Percentiles rank a stretch among this genome's conserved stretches.
Conservation (phyloP, 2,329 filamentous ascomycete genomes). For the Fusarium acutatum region DNA sequence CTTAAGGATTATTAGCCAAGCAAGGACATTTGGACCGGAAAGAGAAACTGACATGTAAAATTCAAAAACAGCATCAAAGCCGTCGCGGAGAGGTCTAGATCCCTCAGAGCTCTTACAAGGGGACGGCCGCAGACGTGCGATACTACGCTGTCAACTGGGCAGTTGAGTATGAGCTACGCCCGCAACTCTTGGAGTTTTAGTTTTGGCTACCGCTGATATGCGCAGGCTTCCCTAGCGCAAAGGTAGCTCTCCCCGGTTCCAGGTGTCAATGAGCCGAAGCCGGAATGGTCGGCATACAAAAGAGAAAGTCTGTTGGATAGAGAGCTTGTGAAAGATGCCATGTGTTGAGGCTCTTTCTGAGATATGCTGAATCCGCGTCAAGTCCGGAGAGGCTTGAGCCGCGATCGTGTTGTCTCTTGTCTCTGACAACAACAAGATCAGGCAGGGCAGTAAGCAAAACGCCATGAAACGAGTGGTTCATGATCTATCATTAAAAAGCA, state of each 20-base stretch:
- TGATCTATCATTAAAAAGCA: conserved; percentile 12
- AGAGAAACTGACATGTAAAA: background rate
- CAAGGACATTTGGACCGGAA: background rate
- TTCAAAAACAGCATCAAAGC: background rate
- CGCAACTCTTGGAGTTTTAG: conserved; percentile 13
- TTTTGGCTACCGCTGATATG: conserved; percentile 15
- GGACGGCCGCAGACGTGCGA: conserved; percentile 10
- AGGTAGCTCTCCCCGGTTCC: conserved; percentile 1
- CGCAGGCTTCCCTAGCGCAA: conserved; percentile 22
- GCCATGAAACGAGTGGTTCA: background rate
- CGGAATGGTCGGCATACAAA: background rate
- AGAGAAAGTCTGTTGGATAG: background rate
- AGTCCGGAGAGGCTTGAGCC: background rate
- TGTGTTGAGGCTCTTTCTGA: background rate
- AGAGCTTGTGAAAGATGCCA: background rate
- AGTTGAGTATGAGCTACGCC: conserved; percentile 14
- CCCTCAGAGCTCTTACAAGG: background rate
- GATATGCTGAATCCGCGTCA: background rate
- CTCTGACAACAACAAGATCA: background rate
- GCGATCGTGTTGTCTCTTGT: background rate
- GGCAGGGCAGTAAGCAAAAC: background rate
- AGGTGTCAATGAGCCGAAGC: background rate
- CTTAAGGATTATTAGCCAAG: background rate
- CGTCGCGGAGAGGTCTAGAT: conserved; percentile 1
- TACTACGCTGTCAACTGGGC: conserved; percentile 10